Base-by-base conservation (phyloP, 192 early-diverging fungal species). In the Funneliformis mosseae region DNA sequence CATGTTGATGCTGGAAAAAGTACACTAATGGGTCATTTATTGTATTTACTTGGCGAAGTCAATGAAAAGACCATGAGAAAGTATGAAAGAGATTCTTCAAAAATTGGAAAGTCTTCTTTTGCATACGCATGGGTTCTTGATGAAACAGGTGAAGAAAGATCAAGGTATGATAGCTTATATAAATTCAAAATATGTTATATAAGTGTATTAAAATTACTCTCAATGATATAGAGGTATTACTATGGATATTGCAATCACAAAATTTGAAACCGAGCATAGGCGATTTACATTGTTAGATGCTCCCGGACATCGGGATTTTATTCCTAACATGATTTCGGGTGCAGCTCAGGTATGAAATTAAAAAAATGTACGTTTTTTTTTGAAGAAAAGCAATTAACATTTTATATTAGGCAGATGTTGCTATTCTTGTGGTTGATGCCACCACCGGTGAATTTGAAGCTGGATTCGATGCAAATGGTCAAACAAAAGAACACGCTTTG, bases 321-420 rank as follows among this genome's bases (percentile, higher is more conserved):
- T 99, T 70, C 97, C 98, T n/a, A 97, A 97, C 83, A 99, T 99
- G 97, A 98, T 99, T 79, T 93, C 93, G 3, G 98, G 98, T 7
- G 95, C 98, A 6, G 85, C 90, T 38, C 95, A 96, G 74, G 91
- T 92, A 84, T 5, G 33, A 70, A 23, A 64, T 27, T 28, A 7
- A 33, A 16, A 16, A 10, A 2, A n/a, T 8, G 62, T 16, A 7
- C 6, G 5, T 75, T 39, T 74, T 42, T 50, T 75, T n/a, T 83
- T 28, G 9, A 42, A 64, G 21, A 38, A 18, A 75, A 6, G 33
- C 4, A 39, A 28, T 33, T 25, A 12, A 16, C 42, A 48, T 74
- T 69, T 82, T 11, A 69, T 66, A 66, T 39, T 38, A 79, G 87
- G 98, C 98, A 0, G 98, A 99, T 90, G 97, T 93, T 18, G 96